Evolutionary conservation across 2,329 filamentous ascomycete genomes (phyloP).

Genomic region (Beauveria rudraprayagi): DNA sequence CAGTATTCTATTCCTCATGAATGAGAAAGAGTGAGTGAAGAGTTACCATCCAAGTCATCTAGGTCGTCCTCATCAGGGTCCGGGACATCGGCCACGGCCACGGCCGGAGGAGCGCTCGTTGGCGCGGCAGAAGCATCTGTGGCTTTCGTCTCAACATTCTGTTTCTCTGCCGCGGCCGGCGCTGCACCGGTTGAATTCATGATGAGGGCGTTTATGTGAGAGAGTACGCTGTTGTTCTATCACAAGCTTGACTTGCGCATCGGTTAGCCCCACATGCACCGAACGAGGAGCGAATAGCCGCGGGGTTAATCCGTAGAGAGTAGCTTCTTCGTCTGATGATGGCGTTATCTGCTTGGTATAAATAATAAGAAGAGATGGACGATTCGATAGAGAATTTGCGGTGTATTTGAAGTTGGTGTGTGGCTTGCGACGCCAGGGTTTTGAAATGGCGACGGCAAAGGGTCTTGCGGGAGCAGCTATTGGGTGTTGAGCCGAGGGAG

Average conservation of each 20-base stretch:
- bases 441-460: not conserved
- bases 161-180: conserved; percentile 18
- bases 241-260: conserved; percentile 4
- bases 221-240: conserved; percentile 1
- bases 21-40: not conserved
- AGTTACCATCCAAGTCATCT: conserved; percentile 81
- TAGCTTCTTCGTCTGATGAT: not conserved
- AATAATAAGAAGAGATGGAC: not conserved
- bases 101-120: conserved; percentile 12
- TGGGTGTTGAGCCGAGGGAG: conserved; percentile 9
- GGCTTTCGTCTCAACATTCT: conserved; percentile 17
- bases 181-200: conserved; percentile 16
- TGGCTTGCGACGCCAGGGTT: not conserved
- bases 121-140: conserved; percentile 8
- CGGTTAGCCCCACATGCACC: conserved; percentile 1
- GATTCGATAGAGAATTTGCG: not conserved
- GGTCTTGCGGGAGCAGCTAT: conserved; percentile 1
- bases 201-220: conserved; percentile 5
- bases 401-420: not conserved
- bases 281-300: not conserved
- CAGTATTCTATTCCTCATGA: not conserved
- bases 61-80: conserved; percentile 91
- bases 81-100: conserved; percentile 48
- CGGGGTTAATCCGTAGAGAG: not conserved
- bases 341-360: not conserved